Conservation (phyloP, 306 rosid species). For the Astragalus glycyphyllos region DNA sequence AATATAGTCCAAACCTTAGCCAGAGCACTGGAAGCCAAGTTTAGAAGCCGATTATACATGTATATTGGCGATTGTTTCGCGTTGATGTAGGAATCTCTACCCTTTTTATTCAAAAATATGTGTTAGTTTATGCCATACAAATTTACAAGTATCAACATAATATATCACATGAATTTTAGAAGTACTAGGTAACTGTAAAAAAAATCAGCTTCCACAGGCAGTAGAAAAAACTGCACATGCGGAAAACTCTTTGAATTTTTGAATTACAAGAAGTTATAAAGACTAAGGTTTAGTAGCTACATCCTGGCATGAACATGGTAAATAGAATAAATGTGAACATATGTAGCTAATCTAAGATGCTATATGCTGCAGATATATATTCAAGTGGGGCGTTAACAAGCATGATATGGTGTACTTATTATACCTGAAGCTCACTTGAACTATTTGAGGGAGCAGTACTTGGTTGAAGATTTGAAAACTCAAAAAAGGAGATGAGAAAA, state of each 20-base stretch:
- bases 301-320: too few relatives aligned
- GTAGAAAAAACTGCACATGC: too few relatives aligned
- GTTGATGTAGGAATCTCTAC: slow-evolving; percentile 41
- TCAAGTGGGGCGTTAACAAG: not conserved
- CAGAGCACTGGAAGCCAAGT: slow-evolving; percentile 74
- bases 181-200: not conserved
- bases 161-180: not conserved
- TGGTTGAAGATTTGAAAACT: slow-evolving; percentile 55
- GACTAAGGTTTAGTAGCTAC: too few relatives aligned
- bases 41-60: slow-evolving; percentile 80
- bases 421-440: slow-evolving; percentile 57
- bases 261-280: too few relatives aligned
- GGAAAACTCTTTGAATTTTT: too few relatives aligned
- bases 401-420: slow-evolving; percentile 40
- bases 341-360: too few relatives aligned
- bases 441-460: slow-evolving; percentile 41
- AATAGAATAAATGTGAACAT: too few relatives aligned
- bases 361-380: too few relatives aligned
- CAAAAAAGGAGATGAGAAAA: slow-evolving; percentile 64
- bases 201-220: too few relatives aligned
- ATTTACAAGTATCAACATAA: slow-evolving; percentile 12
- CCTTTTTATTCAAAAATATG: slow-evolving; percentile 43
- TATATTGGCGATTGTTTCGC: slow-evolving; percentile 55
- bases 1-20: slow-evolving; percentile 63
- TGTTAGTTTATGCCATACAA: slow-evolving; percentile 1